Base-by-base conservation (phyloP, 176 grass and related monocot species). In the Carex pumila region DNA sequence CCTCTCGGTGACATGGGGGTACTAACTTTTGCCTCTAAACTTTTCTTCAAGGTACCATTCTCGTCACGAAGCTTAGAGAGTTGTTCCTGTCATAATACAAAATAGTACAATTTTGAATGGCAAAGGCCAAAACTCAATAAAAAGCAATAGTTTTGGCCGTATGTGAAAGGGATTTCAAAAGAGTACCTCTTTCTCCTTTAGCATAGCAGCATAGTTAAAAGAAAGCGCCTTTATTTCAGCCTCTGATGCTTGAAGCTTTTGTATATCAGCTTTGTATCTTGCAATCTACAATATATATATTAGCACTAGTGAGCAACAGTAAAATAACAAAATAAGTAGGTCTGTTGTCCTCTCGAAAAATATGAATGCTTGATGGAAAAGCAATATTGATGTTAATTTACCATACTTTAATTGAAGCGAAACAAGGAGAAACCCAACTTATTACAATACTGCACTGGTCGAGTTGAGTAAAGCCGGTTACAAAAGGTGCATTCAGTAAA, bases 141-240 rank as follows among this genome's bases (percentile, higher is more conserved):
- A 57, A 57, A 57, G 55, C 14, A 57, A 57, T 1, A 57, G 55
- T 50, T 32, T 25, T 25, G 25, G 25, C 25, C 25, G 25, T 25
- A 25, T 25, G 25, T 25, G 25, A 25, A 25, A 25, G 25, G 25
- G 25, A 25, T 25, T 85, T 25, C 17, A 72, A 91, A n/a, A 39
- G 78, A 61, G 61, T 91, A 98, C 95, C 87, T 98, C 95, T 87
- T 95, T 98, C 84, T 98, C 95, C 79, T 93, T 98, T 47, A 98
- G 85, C 70, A 95, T 89, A 72, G 95, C 88, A 52, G 90, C 95
- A 91, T 98, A 98, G 90, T 95, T 98, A 67, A 95, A 90, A 67
- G 95, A 98, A 13, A 98, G 59, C 36, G 95, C 89, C 85, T 94
- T 98, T 63, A 98, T 91, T 90, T 98, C 88, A 85, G 91, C 91